These are phyloP conservation scores for Rhodotorula toruloides DNA, from an alignment of 768 basidiomycete genomes.

Conservation along the genomic window DNA sequence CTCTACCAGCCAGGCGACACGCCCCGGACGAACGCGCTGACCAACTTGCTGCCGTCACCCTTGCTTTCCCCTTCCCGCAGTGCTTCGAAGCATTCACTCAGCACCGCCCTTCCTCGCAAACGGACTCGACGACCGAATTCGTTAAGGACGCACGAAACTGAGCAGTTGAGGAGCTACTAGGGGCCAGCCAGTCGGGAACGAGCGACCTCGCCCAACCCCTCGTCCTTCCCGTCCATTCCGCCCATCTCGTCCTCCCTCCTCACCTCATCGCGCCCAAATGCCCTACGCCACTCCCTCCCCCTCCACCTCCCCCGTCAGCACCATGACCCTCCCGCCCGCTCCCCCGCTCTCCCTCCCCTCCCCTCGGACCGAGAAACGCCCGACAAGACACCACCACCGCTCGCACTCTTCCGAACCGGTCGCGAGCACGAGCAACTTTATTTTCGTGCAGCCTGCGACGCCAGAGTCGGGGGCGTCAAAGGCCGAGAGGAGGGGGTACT, in stretches of 20 bases:
- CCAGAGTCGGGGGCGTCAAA: conserved; percentile 3
- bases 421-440: conserved; percentile 32
- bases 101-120: no score
- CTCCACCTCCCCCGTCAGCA: conserved; percentile 13
- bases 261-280: conserved; percentile 6
- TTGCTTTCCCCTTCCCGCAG: no score
- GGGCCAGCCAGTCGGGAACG: no score
- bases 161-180: no score
- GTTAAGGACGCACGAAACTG: no score
- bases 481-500: not conserved
- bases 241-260: not conserved
- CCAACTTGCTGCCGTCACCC: no score
- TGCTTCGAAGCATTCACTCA: no score
- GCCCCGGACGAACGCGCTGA: no score
- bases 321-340: conserved; percentile 17
- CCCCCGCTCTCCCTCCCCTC: not conserved
- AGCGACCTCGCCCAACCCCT: not conserved
- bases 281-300: conserved; percentile 26
- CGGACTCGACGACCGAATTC: no score
- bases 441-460: conserved; percentile 35
- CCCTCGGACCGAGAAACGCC: conserved; percentile 18
- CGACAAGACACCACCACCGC: conserved; percentile 31
- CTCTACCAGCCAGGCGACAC: no score
- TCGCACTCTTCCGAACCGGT: conserved; percentile 33
- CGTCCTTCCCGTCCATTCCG: not conserved